Conservation (phyloP, 129 eudicot genomes). For the Saussurea involucrata region DNA sequence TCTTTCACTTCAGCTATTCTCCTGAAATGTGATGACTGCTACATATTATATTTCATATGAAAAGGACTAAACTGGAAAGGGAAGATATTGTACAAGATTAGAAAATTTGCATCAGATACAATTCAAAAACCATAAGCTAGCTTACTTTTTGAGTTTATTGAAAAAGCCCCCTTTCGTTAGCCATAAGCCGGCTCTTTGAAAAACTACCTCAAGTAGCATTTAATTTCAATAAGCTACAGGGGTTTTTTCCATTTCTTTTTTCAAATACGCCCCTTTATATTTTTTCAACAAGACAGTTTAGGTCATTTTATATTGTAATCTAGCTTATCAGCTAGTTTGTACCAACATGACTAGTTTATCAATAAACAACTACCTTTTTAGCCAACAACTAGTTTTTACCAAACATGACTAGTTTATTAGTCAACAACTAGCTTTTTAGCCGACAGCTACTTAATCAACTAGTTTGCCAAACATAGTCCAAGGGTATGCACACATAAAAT, state of each 20-base stretch:
- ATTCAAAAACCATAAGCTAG: neutral
- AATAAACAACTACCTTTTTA: too few species aligned
- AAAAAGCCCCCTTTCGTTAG: neutral
- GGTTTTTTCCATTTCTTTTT: neutral
- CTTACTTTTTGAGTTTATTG: neutral
- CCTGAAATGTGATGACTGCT: constrained; percentile 47
- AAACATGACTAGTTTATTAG: too few species aligned
- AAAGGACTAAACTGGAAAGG: neutral
- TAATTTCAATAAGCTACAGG: neutral
- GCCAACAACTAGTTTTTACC: too few species aligned
- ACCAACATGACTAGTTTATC: too few species aligned
- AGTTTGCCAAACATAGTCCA: too few species aligned
- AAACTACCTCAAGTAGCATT: neutral
- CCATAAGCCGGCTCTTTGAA: neutral
- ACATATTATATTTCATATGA: constrained; percentile 6
- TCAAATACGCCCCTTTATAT: neutral
- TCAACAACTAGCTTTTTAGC: too few species aligned
- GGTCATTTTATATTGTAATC: neutral
- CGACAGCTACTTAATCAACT: neutral
- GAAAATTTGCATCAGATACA: neutral
- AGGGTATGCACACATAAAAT: too few species aligned
- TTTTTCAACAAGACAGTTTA: neutral
- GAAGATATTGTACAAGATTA: neutral
- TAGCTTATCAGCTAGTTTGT: neutral
- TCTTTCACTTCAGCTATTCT: constrained; percentile 88